Evolutionary conservation across 1,284 basidiomycete genomes (phyloP).

Genomic region (Rhodotorula sp.): DNA sequence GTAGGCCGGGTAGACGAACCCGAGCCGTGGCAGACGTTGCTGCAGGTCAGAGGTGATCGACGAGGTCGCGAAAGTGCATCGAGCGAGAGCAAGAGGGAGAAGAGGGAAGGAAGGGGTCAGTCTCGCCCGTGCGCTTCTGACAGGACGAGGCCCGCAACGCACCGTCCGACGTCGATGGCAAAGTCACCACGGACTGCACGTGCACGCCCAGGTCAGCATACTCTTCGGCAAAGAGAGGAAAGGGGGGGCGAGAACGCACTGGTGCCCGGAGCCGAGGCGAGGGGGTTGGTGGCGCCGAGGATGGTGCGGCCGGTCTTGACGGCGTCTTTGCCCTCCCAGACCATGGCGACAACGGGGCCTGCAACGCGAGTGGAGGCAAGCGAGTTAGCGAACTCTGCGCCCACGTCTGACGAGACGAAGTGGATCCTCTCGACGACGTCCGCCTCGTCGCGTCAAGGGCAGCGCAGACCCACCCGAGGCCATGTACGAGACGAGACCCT

Average conservation of each 20-base stretch:
- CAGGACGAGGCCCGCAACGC: too few relatives aligned
- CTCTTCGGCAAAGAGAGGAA: slow-evolving; percentile 2
- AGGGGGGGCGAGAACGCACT: slow-evolving; percentile 42
- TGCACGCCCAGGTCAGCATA: too few relatives aligned
- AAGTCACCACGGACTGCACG: slow-evolving; percentile 75
- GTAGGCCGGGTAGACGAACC: not conserved
- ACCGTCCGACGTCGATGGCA: slow-evolving; percentile 76
- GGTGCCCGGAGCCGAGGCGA: slow-evolving; percentile 77
- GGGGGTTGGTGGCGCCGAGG: slow-evolving; percentile 94
- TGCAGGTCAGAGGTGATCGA: too few relatives aligned
- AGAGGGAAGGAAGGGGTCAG: not conserved
- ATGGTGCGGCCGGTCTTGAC: slow-evolving; percentile 74
- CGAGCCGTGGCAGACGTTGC: slow-evolving; percentile 73
- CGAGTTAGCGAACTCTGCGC: not conserved
- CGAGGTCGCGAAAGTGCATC: not conserved
- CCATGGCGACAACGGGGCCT: slow-evolving; percentile 95
- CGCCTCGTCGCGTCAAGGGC: not conserved
- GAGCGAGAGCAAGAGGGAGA: not conserved
- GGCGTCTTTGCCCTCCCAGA: slow-evolving; percentile 85
- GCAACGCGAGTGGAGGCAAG: slow-evolving; percentile 48
- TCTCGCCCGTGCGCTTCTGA: too few relatives aligned
- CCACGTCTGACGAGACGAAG: too few relatives aligned
- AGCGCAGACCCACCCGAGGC: slow-evolving; percentile 35
- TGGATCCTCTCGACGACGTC: not conserved
- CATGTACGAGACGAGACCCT: slow-evolving; percentile 81